Evolutionary conservation across 495 filamentous ascomycete species (phyloP).

Genomic region (Xanthoparmelia taractica): DNA sequence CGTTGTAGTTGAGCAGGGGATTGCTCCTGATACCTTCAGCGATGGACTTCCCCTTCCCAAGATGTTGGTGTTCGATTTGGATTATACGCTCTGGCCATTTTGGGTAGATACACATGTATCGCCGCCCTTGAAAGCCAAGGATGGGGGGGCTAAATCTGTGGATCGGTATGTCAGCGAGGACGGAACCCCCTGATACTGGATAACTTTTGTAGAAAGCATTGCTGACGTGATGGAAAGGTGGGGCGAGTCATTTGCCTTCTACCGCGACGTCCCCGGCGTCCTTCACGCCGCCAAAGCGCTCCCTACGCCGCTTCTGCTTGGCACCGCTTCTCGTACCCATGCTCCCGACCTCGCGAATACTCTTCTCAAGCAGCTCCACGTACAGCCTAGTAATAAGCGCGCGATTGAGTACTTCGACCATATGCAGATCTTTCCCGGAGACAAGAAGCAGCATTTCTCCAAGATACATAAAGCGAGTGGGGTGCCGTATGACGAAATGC

Average conservation of each 20-base stretch:
- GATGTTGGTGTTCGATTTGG: slow-evolving; percentile 84
- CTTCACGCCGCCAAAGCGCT: slow-evolving; percentile 50
- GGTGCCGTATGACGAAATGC: slow-evolving; percentile 65
- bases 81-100: slow-evolving; percentile 97
- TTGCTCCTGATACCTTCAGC: slow-evolving; percentile 53
- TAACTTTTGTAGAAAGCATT: background rate
- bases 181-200: background rate
- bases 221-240: slow-evolving; percentile 37
- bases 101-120: slow-evolving; percentile 93
- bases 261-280: slow-evolving; percentile 65
- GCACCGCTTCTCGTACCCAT: slow-evolving; percentile 72
- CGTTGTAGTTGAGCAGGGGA: slow-evolving; percentile 15
- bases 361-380: slow-evolving; percentile 65
- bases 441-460: slow-evolving; percentile 79
- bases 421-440: slow-evolving; percentile 82
- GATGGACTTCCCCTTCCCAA: slow-evolving; percentile 79
- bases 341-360: slow-evolving; percentile 73
- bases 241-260: slow-evolving; percentile 76
- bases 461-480: slow-evolving; percentile 59
- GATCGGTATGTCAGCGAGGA: slow-evolving; percentile 36
- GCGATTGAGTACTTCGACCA: slow-evolving; percentile 73
- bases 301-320: slow-evolving; percentile 51
- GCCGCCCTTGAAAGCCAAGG: slow-evolving; percentile 61
- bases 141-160: slow-evolving; percentile 47
- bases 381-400: slow-evolving; percentile 48